Evolutionary conservation across 306 rosid species (phyloP).

Genomic region (Fragaria vesca): DNA sequence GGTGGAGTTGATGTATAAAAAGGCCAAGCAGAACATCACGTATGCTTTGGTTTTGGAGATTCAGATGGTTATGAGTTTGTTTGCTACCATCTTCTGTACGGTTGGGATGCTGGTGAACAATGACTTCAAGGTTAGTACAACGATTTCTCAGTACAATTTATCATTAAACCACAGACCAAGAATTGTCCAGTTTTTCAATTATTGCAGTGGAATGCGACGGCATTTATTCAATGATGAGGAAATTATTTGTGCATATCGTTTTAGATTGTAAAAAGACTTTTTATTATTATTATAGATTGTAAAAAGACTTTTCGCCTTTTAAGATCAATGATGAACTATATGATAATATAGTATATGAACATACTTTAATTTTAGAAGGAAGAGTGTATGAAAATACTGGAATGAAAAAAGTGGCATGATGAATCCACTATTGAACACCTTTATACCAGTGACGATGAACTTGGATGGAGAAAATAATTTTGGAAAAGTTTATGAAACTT

Average conservation of each 20-base stretch:
- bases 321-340: not conserved
- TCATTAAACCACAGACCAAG: not conserved
- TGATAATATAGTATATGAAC: no score
- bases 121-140: constrained; percentile 61
- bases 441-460: not conserved
- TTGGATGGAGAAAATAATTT: not conserved
- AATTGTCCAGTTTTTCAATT: not conserved
- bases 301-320: not conserved
- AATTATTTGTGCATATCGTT: not conserved
- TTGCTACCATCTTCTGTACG: constrained; percentile 62
- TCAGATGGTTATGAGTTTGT: constrained; percentile 65
- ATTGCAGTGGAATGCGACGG: not conserved
- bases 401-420: no score
- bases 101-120: constrained; percentile 75
- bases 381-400: no score
- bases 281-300: no score
- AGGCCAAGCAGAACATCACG: constrained; percentile 52
- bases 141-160: not conserved
- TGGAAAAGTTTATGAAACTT: no score
- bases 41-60: constrained; percentile 77
- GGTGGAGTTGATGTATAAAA: constrained; percentile 61
- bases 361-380: no score
- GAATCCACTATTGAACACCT: no score
- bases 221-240: not conserved
- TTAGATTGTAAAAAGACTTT: no score